Conservation (phyloP, 768 basidiomycete genomes). For the Suillus luteus region DNA sequence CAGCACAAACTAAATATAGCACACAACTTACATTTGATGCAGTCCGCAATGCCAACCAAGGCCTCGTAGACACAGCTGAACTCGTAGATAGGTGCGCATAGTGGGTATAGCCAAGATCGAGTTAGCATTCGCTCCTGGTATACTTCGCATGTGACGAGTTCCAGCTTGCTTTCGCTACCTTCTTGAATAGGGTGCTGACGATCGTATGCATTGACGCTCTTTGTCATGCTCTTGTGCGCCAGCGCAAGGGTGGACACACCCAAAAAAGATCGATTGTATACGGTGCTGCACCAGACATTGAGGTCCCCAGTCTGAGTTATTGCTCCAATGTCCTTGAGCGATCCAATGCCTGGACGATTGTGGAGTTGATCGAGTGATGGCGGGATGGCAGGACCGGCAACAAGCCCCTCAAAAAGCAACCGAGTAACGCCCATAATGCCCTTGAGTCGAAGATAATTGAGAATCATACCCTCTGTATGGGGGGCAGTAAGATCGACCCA, state of each 20-base stretch:
- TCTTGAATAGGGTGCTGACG: neutral
- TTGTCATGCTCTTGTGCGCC: conserved; percentile 1
- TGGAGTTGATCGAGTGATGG: neutral
- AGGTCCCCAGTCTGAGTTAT: neutral
- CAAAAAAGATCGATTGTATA: neutral
- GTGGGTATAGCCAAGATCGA: neutral
- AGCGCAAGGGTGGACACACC: neutral
- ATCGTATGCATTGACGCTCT: neutral
- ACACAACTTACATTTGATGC: neutral
- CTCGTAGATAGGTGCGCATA: neutral
- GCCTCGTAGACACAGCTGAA: no score
- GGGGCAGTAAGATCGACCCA: neutral
- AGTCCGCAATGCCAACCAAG: neutral
- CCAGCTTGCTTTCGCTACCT: neutral
- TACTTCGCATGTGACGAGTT: neutral
- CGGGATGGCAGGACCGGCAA: neutral
- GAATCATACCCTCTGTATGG: neutral
- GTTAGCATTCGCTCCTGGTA: neutral
- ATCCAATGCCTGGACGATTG: neutral
- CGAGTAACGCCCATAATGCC: neutral
- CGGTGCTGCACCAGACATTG: neutral
- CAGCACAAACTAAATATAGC: neutral
- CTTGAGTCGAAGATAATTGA: neutral
- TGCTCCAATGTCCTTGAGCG: neutral
- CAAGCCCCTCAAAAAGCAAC: neutral